Conservation (phyloP, 495 filamentous ascomycete genomes). For the Tirmania nivea region DNA sequence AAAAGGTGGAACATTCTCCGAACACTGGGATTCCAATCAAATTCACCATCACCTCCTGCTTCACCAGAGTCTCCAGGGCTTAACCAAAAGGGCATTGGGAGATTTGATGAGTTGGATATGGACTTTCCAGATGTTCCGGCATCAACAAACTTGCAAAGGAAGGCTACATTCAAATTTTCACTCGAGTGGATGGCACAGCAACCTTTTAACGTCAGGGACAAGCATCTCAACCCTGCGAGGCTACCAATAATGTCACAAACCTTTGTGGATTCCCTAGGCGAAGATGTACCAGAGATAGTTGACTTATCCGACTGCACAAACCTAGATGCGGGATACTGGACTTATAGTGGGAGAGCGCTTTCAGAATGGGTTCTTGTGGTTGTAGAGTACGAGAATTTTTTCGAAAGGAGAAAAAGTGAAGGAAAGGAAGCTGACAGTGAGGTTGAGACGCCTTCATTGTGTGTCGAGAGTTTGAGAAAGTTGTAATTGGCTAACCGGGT, state of each 20-base stretch:
- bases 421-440: constrained; percentile 51
- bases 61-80: constrained; percentile 3
- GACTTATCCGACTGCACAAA: constrained; percentile 9
- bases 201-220: constrained; percentile 30
- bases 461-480: constrained; percentile 64
- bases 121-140: constrained; percentile 8
- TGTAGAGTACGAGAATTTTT: constrained; percentile 76
- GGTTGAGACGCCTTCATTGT: constrained; percentile 73
- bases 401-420: constrained; percentile 65
- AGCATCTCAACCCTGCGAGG: constrained; percentile 46
- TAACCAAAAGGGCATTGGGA: not conserved
- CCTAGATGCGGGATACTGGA: constrained; percentile 19
- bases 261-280: constrained; percentile 24
- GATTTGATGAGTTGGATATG: not conserved
- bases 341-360: constrained; percentile 69
- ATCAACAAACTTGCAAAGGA: constrained; percentile 31
- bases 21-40: constrained; percentile 24
- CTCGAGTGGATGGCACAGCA: constrained; percentile 49
- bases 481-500: constrained; percentile 15
- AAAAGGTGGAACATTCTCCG: constrained; percentile 45
- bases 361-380: constrained; percentile 81
- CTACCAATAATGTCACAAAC: constrained; percentile 51
- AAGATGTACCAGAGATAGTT: constrained; percentile 3
- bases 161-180: constrained; percentile 56
- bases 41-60: constrained; percentile 19